A percentile compares a stretch with the other conserved stretches of the same genome.
Evolutionary conservation across 2,329 filamentous ascomycete genomes (phyloP).

Genomic region (Ophiostoma sp.): DNA sequence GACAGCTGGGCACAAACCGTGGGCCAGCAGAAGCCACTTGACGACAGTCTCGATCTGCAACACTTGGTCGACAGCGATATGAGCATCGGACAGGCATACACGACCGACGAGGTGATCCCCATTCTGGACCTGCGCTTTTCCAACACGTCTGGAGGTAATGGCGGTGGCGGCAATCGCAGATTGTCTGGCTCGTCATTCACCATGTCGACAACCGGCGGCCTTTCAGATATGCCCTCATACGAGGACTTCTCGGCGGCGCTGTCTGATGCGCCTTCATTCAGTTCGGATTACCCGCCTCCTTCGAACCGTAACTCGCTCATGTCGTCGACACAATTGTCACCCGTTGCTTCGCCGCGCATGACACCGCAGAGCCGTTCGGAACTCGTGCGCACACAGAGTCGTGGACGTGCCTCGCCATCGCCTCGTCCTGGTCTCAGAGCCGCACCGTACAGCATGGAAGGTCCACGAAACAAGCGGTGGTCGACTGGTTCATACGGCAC

Average conservation of each 20-base stretch:
- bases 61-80: conserved; percentile 55
- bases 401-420: conserved; percentile 70
- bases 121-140: conserved; percentile 61
- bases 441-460: conserved; percentile 70
- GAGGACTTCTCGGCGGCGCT: conserved; percentile 68
- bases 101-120: conserved; percentile 62
- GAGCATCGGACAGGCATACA: conserved; percentile 62
- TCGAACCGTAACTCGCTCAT: conserved; percentile 70
- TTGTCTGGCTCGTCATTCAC: conserved; percentile 75
- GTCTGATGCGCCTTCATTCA: conserved; percentile 67
- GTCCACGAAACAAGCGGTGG: conserved; percentile 70
- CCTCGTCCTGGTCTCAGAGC: conserved; percentile 67
- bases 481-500: conserved; percentile 73
- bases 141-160: conserved; percentile 37
- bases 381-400: conserved; percentile 63
- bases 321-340: conserved; percentile 69
- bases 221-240: conserved; percentile 69
- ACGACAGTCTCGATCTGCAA: conserved; percentile 57
- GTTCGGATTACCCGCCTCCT: conserved; percentile 65
- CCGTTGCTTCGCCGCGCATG: conserved; percentile 69
- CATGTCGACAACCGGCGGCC: conserved; percentile 64
- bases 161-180: conserved; percentile 53
- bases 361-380: conserved; percentile 61
- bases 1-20: conserved; percentile 45
- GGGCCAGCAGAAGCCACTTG: conserved; percentile 54